Percentiles rank a stretch among this genome's conserved stretches.
phyloP scores from a whole-genome alignment of 345 rosid genomes.

The Lagerstroemia speciosa region DNA sequence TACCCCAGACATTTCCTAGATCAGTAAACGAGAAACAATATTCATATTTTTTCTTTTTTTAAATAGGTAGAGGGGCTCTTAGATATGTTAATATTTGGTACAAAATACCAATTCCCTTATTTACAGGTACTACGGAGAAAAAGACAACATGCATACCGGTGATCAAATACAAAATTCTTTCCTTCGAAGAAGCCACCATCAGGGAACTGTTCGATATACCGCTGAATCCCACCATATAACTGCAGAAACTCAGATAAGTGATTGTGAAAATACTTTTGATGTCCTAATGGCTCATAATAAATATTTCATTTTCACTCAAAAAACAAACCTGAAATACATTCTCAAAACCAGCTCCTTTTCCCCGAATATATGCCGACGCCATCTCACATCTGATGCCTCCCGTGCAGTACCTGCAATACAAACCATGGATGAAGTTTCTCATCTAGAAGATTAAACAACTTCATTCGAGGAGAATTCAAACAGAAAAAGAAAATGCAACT shows the following conservation, averaged over 20 bases:
- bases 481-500: background rate
- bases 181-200: slow-evolving; percentile 89
- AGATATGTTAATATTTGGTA: background rate
- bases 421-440: background rate
- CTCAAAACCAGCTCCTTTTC: slow-evolving; percentile 85
- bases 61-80: background rate
- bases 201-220: slow-evolving; percentile 87
- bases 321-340: slow-evolving; percentile 70
- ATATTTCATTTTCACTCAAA: background rate
- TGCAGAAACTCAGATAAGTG: slow-evolving; percentile 25
- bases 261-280: too few relatives aligned
- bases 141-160: slow-evolving; percentile 44
- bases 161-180: slow-evolving; percentile 93
- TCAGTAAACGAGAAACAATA: background rate
- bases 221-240: slow-evolving; percentile 92
- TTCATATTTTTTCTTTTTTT: background rate
- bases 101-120: background rate
- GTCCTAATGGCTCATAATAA: background rate
- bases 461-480: background rate
- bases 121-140: background rate
- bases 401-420: slow-evolving; percentile 74
- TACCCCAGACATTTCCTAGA: background rate
- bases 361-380: slow-evolving; percentile 89
- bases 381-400: slow-evolving; percentile 98
- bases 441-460: background rate